Evolutionary conservation across 2,329 filamentous ascomycete genomes (phyloP).

Genomic region (Hymenoscyphus infarciens): DNA sequence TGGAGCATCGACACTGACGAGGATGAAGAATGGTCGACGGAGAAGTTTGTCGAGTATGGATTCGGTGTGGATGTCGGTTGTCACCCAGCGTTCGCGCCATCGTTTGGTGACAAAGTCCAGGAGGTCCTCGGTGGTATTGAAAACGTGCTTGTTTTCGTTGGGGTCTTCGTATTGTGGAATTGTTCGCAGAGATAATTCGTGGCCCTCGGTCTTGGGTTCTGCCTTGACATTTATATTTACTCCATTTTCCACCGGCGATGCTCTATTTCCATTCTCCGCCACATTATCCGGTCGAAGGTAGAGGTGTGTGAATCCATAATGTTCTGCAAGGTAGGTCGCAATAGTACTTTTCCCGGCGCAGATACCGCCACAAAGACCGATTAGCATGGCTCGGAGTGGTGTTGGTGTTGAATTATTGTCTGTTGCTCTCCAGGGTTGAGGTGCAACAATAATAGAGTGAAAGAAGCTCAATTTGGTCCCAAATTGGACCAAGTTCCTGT

Average conservation of each 20-base stretch:
- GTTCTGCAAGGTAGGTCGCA: conserved; percentile 78
- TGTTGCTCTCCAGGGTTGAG: background rate
- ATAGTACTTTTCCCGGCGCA: conserved; percentile 92
- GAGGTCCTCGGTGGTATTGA: conserved; percentile 62
- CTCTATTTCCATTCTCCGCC: conserved; percentile 9
- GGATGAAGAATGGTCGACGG: conserved; percentile 84
- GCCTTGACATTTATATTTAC: conserved; percentile 9
- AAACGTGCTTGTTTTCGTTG: conserved; percentile 37
- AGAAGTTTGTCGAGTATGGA: conserved; percentile 69
- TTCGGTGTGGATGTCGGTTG: conserved; percentile 75
- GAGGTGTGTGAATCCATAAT: conserved; percentile 77
- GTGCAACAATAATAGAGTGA: too few species aligned
- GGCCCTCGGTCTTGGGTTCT: conserved; percentile 10
- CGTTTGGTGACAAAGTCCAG: conserved; percentile 80
- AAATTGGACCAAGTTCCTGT: too few species aligned
- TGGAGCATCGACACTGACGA: conserved; percentile 88
- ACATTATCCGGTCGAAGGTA: conserved; percentile 45
- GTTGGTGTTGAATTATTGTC: too few species aligned
- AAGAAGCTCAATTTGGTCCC: too few species aligned
- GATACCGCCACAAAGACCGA: conserved; percentile 79
- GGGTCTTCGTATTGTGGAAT: conserved; percentile 16
- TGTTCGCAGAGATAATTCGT: conserved; percentile 6
- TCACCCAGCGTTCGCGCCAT: conserved; percentile 84
- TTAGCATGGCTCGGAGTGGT: conserved; percentile 54
- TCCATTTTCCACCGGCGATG: conserved; percentile 1